Conservation (phyloP, 1,284 basidiomycete genomes). For the Marasmius oreades region DNA sequence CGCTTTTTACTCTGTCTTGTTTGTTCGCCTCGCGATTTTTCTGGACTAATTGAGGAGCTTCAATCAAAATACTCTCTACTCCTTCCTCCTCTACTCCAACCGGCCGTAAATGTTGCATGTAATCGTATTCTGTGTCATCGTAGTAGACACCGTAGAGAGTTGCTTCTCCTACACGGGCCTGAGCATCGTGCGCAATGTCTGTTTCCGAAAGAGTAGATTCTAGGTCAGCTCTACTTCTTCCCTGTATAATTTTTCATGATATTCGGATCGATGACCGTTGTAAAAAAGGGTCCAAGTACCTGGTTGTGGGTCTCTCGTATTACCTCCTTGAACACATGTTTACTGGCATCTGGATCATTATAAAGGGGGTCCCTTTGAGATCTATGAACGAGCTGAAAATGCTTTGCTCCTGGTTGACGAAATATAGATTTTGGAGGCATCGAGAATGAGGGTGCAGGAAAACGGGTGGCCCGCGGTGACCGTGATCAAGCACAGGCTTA, state of each 20-base stretch:
- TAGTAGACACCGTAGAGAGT: slow-evolving; percentile 90
- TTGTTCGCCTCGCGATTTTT: slow-evolving; percentile 31
- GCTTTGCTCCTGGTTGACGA: slow-evolving; percentile 83
- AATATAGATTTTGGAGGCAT: slow-evolving; percentile 82
- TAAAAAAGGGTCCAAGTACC: slow-evolving; percentile 29
- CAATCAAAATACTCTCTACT: slow-evolving; percentile 72
- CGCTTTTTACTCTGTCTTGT: slow-evolving; percentile 25
- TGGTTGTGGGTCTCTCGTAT: slow-evolving; percentile 71
- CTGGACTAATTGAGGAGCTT: slow-evolving; percentile 50
- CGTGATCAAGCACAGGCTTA: neutral
- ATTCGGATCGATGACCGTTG: slow-evolving; percentile 12
- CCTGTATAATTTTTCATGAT: slow-evolving; percentile 41
- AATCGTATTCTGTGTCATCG: slow-evolving; percentile 98
- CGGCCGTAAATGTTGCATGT: slow-evolving; percentile 92
- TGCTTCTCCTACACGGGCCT: slow-evolving; percentile 78
- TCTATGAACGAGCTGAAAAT: slow-evolving; percentile 96
- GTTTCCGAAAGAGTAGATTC: slow-evolving; percentile 59
- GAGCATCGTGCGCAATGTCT: slow-evolving; percentile 49
- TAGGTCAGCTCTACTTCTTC: slow-evolving; percentile 74
- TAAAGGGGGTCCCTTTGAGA: slow-evolving; percentile 95
- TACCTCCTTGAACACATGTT: slow-evolving; percentile 86
- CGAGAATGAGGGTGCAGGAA: slow-evolving; percentile 24
- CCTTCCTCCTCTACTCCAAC: slow-evolving; percentile 75
- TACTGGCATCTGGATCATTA: slow-evolving; percentile 87
- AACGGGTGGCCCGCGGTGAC: slow-evolving; percentile 7